Conservation (phyloP, 495 filamentous ascomycete genomes). For the Jackrogersella minutella region DNA sequence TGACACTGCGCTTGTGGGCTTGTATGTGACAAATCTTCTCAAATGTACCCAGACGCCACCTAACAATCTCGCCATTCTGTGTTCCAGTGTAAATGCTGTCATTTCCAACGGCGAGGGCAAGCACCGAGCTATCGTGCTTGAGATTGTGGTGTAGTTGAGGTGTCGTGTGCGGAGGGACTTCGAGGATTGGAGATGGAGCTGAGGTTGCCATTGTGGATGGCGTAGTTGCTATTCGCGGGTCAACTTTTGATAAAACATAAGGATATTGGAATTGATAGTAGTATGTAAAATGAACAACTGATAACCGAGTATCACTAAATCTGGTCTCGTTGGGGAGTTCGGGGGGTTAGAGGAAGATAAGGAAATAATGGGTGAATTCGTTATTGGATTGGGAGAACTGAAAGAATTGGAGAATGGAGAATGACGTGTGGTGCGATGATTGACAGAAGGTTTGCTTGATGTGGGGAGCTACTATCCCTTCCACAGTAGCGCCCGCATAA, state of each 20-base stretch:
- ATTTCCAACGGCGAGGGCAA: slow-evolving; percentile 71
- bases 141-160: slow-evolving; percentile 74
- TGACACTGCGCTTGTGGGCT: slow-evolving; percentile 88
- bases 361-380: background rate
- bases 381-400: slow-evolving; percentile 14
- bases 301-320: background rate
- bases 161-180: slow-evolving; percentile 48
- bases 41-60: slow-evolving; percentile 88
- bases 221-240: slow-evolving; percentile 22
- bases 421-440: slow-evolving; percentile 34
- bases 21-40: slow-evolving; percentile 77
- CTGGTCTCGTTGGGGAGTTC: background rate
- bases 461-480: slow-evolving; percentile 22
- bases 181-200: slow-evolving; percentile 42
- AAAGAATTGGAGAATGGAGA: slow-evolving; percentile 17
- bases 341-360: too few relatives aligned
- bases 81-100: slow-evolving; percentile 82
- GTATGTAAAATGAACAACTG: background rate
- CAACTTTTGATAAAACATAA: slow-evolving; percentile 16
- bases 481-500: slow-evolving; percentile 12
- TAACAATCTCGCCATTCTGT: slow-evolving; percentile 89
- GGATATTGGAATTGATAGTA: background rate
- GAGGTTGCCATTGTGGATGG: slow-evolving; percentile 31
- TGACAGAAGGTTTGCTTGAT: slow-evolving; percentile 18
- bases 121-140: slow-evolving; percentile 74